phyloP scores from a whole-genome alignment of 768 basidiomycete species.

The Lactarius hatsudake region DNA sequence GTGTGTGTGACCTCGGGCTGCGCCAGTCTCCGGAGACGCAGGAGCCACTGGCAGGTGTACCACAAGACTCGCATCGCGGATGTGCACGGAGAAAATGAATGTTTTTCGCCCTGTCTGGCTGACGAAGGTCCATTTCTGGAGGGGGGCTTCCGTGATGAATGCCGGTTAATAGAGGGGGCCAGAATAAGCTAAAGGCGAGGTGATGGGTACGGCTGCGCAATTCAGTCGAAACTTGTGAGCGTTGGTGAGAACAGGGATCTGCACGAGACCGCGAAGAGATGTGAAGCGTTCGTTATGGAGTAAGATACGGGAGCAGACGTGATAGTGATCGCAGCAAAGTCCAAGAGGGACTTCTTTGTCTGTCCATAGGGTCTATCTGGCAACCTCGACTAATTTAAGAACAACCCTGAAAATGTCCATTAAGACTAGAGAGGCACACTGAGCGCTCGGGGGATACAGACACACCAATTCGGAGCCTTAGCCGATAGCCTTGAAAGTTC shows the following conservation, averaged over 20 bases:
- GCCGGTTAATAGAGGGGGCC: constrained; percentile 72
- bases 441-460: constrained; percentile 10
- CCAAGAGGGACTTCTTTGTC: constrained; percentile 37
- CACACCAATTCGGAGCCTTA: constrained; percentile 91
- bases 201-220: constrained; percentile 48
- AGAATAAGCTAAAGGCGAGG: constrained; percentile 73
- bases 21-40: constrained; percentile 71
- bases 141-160: constrained; percentile 76
- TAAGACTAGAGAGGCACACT: background rate
- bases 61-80: constrained; percentile 72
- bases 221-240: constrained; percentile 53
- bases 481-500: constrained; percentile 72
- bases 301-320: constrained; percentile 54
- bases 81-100: constrained; percentile 82
- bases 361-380: constrained; percentile 86
- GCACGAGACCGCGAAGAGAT: constrained; percentile 45
- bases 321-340: constrained; percentile 72
- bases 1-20: constrained; percentile 92
- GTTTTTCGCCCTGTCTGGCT: constrained; percentile 69
- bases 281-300: constrained; percentile 6
- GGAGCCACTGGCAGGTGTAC: constrained; percentile 62
- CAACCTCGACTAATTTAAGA: constrained; percentile 80
- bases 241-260: constrained; percentile 75
- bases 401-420: constrained; percentile 63
- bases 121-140: constrained; percentile 60